Base-by-base conservation (phyloP, 192 early-diverging fungal species). In the Umbelopsis sp. region DNA sequence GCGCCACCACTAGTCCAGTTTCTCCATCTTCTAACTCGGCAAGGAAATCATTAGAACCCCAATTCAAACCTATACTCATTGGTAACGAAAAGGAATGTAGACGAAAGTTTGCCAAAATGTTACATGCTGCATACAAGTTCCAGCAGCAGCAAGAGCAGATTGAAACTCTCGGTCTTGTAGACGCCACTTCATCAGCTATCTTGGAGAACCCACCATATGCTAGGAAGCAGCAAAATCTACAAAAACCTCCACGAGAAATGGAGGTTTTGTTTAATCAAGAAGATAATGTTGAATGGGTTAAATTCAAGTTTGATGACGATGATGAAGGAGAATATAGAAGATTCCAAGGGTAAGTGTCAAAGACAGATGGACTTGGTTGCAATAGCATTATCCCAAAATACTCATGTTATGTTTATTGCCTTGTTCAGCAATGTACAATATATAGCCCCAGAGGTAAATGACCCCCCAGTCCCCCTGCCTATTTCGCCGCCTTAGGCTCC, bases 21-120 rank as follows among this genome's bases (percentile, higher is more conserved):
- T 41, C 38, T 1, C 38, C 38, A 4, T 41, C 38, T 1, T 41
- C 52, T 7, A 26, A n/a, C 21, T 26, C 52, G 25, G 6, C 52
- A 25, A 62, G 34, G 16, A 62, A 62, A 4, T 62, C 56, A 34
- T 14, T 62, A 62, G 56, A 62, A 16, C 56, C 56, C 31, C 56
- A 62, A 20, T 62, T 62, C 31, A 62, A 62, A 20, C 56, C 56
- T 62, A 14, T 62, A 16, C 31, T 47, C 3, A 29, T 72, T 9
- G 69, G 62, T 10, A 54, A 70, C 45, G 77, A 78, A 52, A 47
- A 66, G 12, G 49, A 51, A 32, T 70, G 69, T 43, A 78, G 74
- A 56, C 68, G 52, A 34, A 72, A 73, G 45, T 78, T 78, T 71
- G 69, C 65, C 8, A 78, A 74, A 31, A 68, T 78, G 72, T 22